Conservation (phyloP, 1,284 basidiomycete species). For the Trametes hirsuta region DNA sequence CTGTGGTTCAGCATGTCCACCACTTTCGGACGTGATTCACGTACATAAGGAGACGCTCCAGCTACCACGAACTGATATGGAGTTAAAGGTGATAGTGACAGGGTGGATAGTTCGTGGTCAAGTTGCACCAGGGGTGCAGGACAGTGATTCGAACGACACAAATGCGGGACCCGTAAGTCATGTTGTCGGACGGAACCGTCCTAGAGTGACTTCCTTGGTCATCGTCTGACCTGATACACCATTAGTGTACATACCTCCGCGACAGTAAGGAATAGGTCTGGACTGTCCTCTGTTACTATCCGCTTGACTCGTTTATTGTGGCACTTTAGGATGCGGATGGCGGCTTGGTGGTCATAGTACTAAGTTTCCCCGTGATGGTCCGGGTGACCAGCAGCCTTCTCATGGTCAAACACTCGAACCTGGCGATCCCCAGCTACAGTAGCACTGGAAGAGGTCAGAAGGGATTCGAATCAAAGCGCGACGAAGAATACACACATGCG, state of each 20-base stretch:
- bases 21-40: no score
- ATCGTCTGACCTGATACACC: neutral
- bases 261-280: slow-evolving; percentile 85
- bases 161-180: slow-evolving; percentile 76
- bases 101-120: slow-evolving; percentile 61
- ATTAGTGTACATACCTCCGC: slow-evolving; percentile 64
- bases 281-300: slow-evolving; percentile 82
- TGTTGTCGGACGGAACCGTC: slow-evolving; percentile 84
- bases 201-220: slow-evolving; percentile 33
- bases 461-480: neutral
- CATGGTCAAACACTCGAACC: slow-evolving; percentile 83
- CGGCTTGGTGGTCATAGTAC: slow-evolving; percentile 49
- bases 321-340: slow-evolving; percentile 64
- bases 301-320: slow-evolving; percentile 77
- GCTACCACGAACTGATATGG: slow-evolving; percentile 79
- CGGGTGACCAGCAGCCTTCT: slow-evolving; percentile 45
- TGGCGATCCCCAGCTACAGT: slow-evolving; percentile 82
- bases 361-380: slow-evolving; percentile 37
- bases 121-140: slow-evolving; percentile 70
- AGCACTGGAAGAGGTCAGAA: slow-evolving; percentile 44
- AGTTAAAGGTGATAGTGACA: slow-evolving; percentile 69
- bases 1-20: neutral
- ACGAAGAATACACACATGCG: slow-evolving; percentile 51
- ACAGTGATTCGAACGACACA: slow-evolving; percentile 57
- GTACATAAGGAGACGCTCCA: slow-evolving; percentile 68